Percentiles rank a stretch among this genome's conserved stretches.
Conservation (phyloP, 192 early-diverging fungal species). For the Gamsiella multidivaricata region DNA sequence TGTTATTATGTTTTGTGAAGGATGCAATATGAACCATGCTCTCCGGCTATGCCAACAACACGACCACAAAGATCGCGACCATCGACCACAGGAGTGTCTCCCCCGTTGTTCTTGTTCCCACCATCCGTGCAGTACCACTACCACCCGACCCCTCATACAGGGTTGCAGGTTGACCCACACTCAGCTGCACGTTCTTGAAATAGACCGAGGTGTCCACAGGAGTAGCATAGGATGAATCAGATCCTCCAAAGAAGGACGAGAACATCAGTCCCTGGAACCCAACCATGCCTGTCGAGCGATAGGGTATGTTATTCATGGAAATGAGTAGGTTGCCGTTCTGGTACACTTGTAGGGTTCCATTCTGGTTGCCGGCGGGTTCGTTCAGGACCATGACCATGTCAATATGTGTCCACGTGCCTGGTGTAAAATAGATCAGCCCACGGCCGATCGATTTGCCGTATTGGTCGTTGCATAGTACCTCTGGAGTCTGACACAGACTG, state of each 20-base stretch:
- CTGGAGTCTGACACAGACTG: slow-evolving; percentile 41
- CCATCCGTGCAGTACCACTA: not conserved
- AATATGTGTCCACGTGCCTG: slow-evolving; percentile 52
- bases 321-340: slow-evolving; percentile 53
- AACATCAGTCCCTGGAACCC: slow-evolving; percentile 59
- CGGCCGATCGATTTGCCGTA: slow-evolving; percentile 64
- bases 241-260: slow-evolving; percentile 66
- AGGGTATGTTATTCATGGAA: slow-evolving; percentile 49
- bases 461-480: slow-evolving; percentile 55
- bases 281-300: slow-evolving; percentile 54
- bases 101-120: not conserved
- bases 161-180: slow-evolving; percentile 53
- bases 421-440: slow-evolving; percentile 56
- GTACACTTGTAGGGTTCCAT: slow-evolving; percentile 59
- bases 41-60: slow-evolving; percentile 6
- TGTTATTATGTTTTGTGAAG: too few relatives aligned
- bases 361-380: slow-evolving; percentile 42
- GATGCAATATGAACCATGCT: too few relatives aligned
- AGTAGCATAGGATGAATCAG: slow-evolving; percentile 48
- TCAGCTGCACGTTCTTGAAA: slow-evolving; percentile 59
- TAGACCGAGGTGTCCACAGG: slow-evolving; percentile 50
- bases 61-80: not conserved
- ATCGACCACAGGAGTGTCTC: slow-evolving; percentile 5
- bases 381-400: slow-evolving; percentile 58
- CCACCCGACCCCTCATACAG: slow-evolving; percentile 37